These are phyloP conservation scores for Aspergillus steynii DNA, from an alignment of 495 filamentous ascomycete species.

Conservation along the genomic window DNA sequence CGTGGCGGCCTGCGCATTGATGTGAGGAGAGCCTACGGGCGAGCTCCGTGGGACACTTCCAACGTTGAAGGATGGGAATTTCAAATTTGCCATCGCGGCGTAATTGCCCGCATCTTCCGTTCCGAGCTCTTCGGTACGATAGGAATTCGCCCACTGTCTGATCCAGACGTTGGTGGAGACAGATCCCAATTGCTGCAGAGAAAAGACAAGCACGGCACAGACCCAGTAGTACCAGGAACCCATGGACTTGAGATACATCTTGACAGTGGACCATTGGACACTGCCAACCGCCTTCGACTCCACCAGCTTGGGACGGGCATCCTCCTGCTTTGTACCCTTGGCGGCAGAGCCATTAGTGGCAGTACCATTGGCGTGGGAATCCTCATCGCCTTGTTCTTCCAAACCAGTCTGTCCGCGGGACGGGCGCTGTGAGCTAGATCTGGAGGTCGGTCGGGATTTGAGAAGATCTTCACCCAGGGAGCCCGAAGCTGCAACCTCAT, in stretches of 20 bases:
- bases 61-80: slow-evolving; percentile 42
- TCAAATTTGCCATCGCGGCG: slow-evolving; percentile 40
- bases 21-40: slow-evolving; percentile 29
- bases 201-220: slow-evolving; percentile 69
- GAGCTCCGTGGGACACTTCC: slow-evolving; percentile 40
- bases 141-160: slow-evolving; percentile 78
- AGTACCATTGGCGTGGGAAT: slow-evolving; percentile 28
- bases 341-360: slow-evolving; percentile 37
- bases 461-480: slow-evolving; percentile 80
- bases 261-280: slow-evolving; percentile 81
- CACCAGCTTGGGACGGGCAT: slow-evolving; percentile 52
- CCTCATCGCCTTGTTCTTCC: slow-evolving; percentile 30
- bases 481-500: slow-evolving; percentile 78
- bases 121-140: slow-evolving; percentile 36
- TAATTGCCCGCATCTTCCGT: slow-evolving; percentile 36
- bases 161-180: slow-evolving; percentile 94
- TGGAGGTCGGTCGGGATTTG: slow-evolving; percentile 70
- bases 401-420: slow-evolving; percentile 70
- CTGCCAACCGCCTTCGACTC: slow-evolving; percentile 82
- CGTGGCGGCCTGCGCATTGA: slow-evolving; percentile 24
- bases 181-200: slow-evolving; percentile 74
- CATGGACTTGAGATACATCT: slow-evolving; percentile 85
- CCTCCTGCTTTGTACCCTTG: slow-evolving; percentile 46
- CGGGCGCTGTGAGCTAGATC: slow-evolving; percentile 61
- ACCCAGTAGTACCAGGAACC: slow-evolving; percentile 95